Percentiles rank a stretch among this genome's conserved stretches.
Evolutionary conservation across 352 stramenopile species (phyloP).

Genomic region (Phytopythium litorale): DNA sequence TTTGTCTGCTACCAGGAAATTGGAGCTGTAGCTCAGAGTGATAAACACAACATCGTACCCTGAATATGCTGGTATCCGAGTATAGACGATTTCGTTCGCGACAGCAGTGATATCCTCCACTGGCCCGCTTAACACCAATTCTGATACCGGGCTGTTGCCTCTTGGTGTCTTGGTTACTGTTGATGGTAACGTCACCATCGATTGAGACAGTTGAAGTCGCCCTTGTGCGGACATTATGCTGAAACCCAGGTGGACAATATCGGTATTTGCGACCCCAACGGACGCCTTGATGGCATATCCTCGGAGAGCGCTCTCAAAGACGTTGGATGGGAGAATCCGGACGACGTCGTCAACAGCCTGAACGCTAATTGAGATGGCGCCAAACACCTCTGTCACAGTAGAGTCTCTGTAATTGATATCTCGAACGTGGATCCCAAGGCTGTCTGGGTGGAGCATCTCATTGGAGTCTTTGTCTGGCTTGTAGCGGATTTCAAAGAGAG

Average conservation of each 20-base stretch:
- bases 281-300: conserved; percentile 42
- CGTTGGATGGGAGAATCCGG: conserved; percentile 26
- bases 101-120: conserved; percentile 26
- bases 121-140: conserved; percentile 34
- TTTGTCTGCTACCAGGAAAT: conserved; percentile 45
- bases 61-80: conserved; percentile 41
- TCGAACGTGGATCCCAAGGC: conserved; percentile 45
- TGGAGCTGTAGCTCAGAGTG: conserved; percentile 33
- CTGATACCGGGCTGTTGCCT: conserved; percentile 20
- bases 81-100: conserved; percentile 43
- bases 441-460: conserved; percentile 51
- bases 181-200: conserved; percentile 12
- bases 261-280: conserved; percentile 10
- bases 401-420: conserved; percentile 58
- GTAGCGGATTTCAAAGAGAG: conserved; percentile 76
- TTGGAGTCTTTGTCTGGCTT: conserved; percentile 72
- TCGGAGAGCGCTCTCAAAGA: conserved; percentile 28
- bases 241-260: conserved; percentile 35
- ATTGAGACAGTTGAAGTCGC: conserved; percentile 32
- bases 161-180: conserved; percentile 21
- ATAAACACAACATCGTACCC: conserved; percentile 63
- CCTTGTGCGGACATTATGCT: conserved; percentile 47
- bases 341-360: conserved; percentile 42
- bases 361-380: conserved; percentile 39
- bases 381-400: conserved; percentile 37